Percentiles rank a stretch among this genome's conserved stretches.
Conservation (phyloP, 495 filamentous ascomycete genomes). For the Aspergillus cavernicola region DNA sequence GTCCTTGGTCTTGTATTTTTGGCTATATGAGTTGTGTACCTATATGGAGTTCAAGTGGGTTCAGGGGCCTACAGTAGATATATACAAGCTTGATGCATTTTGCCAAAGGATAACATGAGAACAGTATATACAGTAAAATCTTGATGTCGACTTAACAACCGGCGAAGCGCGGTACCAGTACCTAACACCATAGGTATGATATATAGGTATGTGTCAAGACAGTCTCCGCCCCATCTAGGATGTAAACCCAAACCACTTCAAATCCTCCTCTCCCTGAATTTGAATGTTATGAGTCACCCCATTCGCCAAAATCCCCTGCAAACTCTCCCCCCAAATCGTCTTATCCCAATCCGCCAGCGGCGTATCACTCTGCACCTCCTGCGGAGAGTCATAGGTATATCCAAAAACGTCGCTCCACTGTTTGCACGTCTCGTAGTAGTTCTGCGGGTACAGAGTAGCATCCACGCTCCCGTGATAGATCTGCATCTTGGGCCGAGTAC, state of each 20-base stretch:
- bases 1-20: too few species aligned
- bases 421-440: slow-evolving; percentile 52
- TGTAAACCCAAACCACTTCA: slow-evolving; percentile 45
- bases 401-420: slow-evolving; percentile 56
- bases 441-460: slow-evolving; percentile 43
- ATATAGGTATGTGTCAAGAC: too few species aligned
- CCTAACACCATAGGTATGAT: too few species aligned
- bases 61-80: too few species aligned
- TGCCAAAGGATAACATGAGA: too few species aligned
- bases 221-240: too few species aligned
- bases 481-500: slow-evolving; percentile 53
- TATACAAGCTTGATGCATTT: too few species aligned
- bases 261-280: slow-evolving; percentile 43
- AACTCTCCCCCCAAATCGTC: slow-evolving; percentile 49
- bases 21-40: too few species aligned
- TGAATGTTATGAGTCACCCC: slow-evolving; percentile 49
- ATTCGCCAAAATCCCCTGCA: slow-evolving; percentile 46
- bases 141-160: too few species aligned
- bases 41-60: too few species aligned
- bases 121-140: too few species aligned
- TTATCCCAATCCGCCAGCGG: slow-evolving; percentile 38
- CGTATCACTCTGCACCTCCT: slow-evolving; percentile 30
- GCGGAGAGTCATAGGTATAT: slow-evolving; percentile 21
- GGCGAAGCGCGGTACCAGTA: too few species aligned
- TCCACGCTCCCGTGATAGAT: slow-evolving; percentile 54